Base-by-base conservation (phyloP, 148 eudicot genomes). In the Rhododendron simsii region DNA sequence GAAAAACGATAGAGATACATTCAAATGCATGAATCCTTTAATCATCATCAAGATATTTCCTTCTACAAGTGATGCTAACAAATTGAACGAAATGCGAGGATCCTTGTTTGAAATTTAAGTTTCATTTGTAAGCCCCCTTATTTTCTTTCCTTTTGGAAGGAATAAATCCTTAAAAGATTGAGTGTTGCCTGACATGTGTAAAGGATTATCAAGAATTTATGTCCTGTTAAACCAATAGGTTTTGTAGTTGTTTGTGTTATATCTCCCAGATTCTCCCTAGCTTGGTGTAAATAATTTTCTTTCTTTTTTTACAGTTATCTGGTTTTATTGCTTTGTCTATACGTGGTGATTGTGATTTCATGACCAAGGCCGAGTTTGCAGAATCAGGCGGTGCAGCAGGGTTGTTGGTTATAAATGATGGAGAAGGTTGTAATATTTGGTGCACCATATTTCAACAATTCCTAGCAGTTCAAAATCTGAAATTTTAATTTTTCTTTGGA, bases 381-480 rank as follows among this genome's bases (percentile, higher is more conserved):
- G 87, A 94, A 91, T 90, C 92, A 57, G 93, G 91, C 48, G 95
- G 98, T 81, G 98, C 97, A 84, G 85, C 93, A 71, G 92, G 92
- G 75, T 86, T 95, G 90, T 88, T 95, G 80, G 85, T 95, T 84
- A 89, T 92, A 80, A 93, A 92, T 89, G 87, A 85, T 47, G 71
- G 81, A 69, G 96, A 93, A 93, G 98, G 98, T 95, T 87, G 82
- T 89, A 81, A 84, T 61, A 65, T 61, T 9, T 80, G 65, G 80
- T 74, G 87, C 78, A 30, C 39, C 13, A 78, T 45, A 13, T 44
- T 71, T 30, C 3, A 71, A 33, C 20, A 48, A 30, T 77, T 53
- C 47, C n/a, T 71, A 37, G 20, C 30, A 41, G 86, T 73, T 73
- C 23, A 14, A 50, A 30, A 63, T 85, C 15, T 33, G 79, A 86